Evolutionary conservation across 352 stramenopile species (phyloP).

Genomic region (Globisporangium orthogonon): DNA sequence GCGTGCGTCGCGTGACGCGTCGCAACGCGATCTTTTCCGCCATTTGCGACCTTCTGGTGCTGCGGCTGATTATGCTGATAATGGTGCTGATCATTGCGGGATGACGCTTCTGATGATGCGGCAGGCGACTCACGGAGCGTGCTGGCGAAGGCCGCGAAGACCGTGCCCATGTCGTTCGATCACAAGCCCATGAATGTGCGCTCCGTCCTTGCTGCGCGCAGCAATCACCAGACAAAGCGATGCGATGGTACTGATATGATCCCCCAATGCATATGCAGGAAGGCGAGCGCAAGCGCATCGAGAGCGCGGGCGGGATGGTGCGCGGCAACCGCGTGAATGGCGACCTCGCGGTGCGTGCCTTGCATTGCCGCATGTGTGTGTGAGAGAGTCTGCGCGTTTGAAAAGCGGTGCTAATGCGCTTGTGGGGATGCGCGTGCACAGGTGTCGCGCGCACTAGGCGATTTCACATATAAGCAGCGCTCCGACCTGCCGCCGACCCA

Average conservation of each 20-base stretch:
- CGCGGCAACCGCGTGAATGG: slow-evolving; percentile 78
- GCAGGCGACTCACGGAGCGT: slow-evolving; percentile 74
- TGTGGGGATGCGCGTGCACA: slow-evolving; percentile 17
- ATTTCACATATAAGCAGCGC: slow-evolving; percentile 80
- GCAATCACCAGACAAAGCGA: no score
- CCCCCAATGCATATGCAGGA: slow-evolving; percentile 21
- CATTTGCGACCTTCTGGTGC: neutral
- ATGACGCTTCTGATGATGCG: no score
- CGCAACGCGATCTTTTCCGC: neutral
- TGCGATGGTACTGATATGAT: no score
- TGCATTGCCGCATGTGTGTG: neutral
- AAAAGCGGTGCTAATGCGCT: neutral
- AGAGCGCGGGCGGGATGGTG: slow-evolving; percentile 64
- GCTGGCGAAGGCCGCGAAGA: slow-evolving; percentile 39
- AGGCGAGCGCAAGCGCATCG: slow-evolving; percentile 55
- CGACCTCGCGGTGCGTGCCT: slow-evolving; percentile 49
- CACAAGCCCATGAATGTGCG: slow-evolving; percentile 89
- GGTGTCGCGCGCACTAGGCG: slow-evolving; percentile 71
- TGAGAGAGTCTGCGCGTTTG: no score
- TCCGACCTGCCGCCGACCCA: slow-evolving; percentile 43
- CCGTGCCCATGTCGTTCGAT: slow-evolving; percentile 82
- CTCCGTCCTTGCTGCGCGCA: slow-evolving; percentile 21
- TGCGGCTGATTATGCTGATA: no score
- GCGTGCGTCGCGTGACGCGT: neutral
- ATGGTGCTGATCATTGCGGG: neutral